Evolutionary conservation across 371 early-diverging fungal genomes (phyloP), one percentile per base, ranked within the genome.

Genomic region (Rhizopus sp.): DNA sequence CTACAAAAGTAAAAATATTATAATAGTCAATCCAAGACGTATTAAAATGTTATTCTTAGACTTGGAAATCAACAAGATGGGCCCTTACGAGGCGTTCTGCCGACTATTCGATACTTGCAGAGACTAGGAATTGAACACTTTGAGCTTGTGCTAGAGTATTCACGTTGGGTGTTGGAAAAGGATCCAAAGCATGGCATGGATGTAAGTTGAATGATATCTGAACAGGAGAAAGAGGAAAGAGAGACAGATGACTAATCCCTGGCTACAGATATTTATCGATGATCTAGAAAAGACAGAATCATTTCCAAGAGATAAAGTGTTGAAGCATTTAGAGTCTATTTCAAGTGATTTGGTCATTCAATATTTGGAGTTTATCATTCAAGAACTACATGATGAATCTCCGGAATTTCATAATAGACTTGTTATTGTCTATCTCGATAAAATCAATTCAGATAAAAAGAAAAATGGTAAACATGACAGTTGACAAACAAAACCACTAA

Each of bases 351-450:
- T 92, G 4, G 88, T 84, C 16, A 80, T 88, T 7, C 75, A 77
- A 57, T 96, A 95, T 63, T 64, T 95, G 46, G 86, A 91, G 62
- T 86, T 91, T 62, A 77, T 94, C 17, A 86, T 94, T 53, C 77
- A 85, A 35, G 82, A 86, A 29, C 79, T 89, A 41, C 64, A 66
- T 2, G 92, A 92, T 63, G 69, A 79, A 54, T 75, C 83, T 1
- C 82, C 90, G 6, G 88, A 89, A 29, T 84, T 90, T 58, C 94
- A 95, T 69, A 92, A 93, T 63, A 75, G 83, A 32, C 83, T 96
- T 53, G 80, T 88, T 10, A 74, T 88, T 17, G 83, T 80, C 12
- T 91, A 92, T 67, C 72, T 93, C 23, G 75, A 85, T 29, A 80
- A 83, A 53, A 74, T 75, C 7, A 64, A 57, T 29, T 35, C 54